Evolutionary conservation across 352 stramenopile species (phyloP), one percentile per base, ranked within the genome.

Genomic region (Pythium scleroteichum): DNA sequence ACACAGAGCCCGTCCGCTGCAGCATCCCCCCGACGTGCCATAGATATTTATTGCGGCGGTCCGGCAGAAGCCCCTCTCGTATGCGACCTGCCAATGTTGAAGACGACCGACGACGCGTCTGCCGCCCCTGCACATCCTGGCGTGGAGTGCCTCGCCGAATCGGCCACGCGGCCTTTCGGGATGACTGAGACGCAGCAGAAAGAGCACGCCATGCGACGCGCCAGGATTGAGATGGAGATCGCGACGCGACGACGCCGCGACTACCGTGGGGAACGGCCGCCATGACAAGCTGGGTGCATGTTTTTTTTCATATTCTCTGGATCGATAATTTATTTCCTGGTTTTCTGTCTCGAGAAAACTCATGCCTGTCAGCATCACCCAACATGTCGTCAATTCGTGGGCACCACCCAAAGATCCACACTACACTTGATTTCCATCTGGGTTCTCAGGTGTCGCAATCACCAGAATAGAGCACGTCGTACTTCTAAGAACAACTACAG

Each of bases 51-150:
- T 59, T 59, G 52, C 52, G 40, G 17, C 38, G 13, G 17, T 20
- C 13, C 38, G 13, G 52, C 52, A 42, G 39, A 23, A 50, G 24
- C 13, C 39, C 26, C 24, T 59, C 13, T 59, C 23, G 22, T 6
- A 51, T 50, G 40, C 40, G 40, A 59, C 23, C 39, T 50, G 17
- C 52, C 52, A 50, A 51, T 49, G 35, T 51, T 50, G 26, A 59
- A 59, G 52, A 59, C 52, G 40, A 59, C 41, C 52, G 52, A 59
- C 52, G 40, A 59, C 52, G 40, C 39, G 33, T 58, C 23, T 33
- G 13, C 49, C 33, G 45, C 26, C 40, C n/a, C 9, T 5, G 22
- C 47, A 23, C 49, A 59, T 39, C 38, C 16, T 59, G 39, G 49
- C 14, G 4, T 51, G 46, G 27, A 19, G 32, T 58, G 50, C 50